phyloP scores from a whole-genome alignment of 306 rosid species.

The Begonia fuchsioides region DNA sequence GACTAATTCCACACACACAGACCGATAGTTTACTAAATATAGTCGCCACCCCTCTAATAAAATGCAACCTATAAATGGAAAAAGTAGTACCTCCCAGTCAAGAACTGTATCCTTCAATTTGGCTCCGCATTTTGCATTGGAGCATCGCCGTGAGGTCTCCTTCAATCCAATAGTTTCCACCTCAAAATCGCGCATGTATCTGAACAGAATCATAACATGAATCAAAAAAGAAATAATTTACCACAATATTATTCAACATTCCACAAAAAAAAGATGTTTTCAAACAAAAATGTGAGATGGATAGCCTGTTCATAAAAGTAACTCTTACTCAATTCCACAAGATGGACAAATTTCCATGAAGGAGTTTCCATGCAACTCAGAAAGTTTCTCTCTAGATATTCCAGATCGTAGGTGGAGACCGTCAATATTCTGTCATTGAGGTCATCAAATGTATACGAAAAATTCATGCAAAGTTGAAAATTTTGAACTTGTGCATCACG shows the following conservation, averaged over 20 bases:
- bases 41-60: neutral
- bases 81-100: constrained; percentile 81
- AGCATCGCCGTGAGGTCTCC: constrained; percentile 82
- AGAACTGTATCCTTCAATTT: constrained; percentile 91
- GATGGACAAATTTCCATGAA: constrained; percentile 92
- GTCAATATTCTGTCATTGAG: constrained; percentile 72
- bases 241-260: neutral
- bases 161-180: constrained; percentile 89
- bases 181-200: constrained; percentile 95
- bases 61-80: constrained; percentile 5
- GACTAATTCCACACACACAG: no score
- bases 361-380: constrained; percentile 95
- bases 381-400: constrained; percentile 84
- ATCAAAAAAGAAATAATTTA: neutral
- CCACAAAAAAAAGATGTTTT: neutral
- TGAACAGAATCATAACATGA: constrained; percentile 11
- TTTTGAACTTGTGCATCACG: no score
- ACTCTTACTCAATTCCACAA: constrained; percentile 78
- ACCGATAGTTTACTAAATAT: neutral
- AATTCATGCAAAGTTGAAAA: no score
- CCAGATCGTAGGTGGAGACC: constrained; percentile 99
- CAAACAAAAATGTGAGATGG: neutral
- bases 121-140: constrained; percentile 50
- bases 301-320: constrained; percentile 4
- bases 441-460: constrained; percentile 7